A percentile compares a stretch with the other conserved stretches of the same genome.
These are phyloP conservation scores for Diaporthe nobilis DNA, from an alignment of 2,329 filamentous ascomycete genomes.

Conservation along the genomic window DNA sequence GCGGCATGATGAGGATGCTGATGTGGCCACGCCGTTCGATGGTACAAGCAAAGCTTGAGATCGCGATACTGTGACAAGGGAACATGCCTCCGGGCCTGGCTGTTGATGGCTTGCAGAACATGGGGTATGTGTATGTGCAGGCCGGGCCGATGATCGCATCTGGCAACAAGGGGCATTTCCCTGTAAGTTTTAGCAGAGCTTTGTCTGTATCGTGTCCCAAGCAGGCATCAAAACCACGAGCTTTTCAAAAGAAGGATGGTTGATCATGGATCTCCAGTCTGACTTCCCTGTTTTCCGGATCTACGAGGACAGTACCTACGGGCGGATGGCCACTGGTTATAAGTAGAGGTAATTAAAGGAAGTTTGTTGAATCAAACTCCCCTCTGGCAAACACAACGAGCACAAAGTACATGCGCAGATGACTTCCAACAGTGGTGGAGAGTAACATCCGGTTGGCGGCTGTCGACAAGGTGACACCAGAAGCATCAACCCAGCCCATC, in stretches of 20 bases:
- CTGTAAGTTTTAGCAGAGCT: neutral
- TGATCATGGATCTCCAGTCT: neutral
- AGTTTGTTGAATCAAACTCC: neutral
- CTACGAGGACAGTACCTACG: neutral
- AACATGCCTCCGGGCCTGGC: neutral
- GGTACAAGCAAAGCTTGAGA: neutral
- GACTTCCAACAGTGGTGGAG: no score
- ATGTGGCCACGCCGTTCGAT: neutral
- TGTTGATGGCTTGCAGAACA: neutral
- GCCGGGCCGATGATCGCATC: neutral
- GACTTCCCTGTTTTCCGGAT: neutral
- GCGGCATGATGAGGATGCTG: neutral
- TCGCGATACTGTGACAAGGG: neutral
- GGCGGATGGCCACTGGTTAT: neutral
- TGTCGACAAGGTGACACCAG: neutral
- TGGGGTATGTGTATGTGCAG: neutral
- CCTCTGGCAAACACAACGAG: neutral
- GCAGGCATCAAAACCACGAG: neutral
- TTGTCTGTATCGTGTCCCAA: neutral
- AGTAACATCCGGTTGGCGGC: neutral
- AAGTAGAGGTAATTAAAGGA: neutral
- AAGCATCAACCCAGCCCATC: constrained; percentile 40
- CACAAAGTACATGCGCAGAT: neutral
- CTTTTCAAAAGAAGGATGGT: neutral
- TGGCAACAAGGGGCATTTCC: neutral